These are phyloP conservation scores for Amylostereum areolatum DNA, from an alignment of 1,284 basidiomycete genomes.

Conservation along the genomic window DNA sequence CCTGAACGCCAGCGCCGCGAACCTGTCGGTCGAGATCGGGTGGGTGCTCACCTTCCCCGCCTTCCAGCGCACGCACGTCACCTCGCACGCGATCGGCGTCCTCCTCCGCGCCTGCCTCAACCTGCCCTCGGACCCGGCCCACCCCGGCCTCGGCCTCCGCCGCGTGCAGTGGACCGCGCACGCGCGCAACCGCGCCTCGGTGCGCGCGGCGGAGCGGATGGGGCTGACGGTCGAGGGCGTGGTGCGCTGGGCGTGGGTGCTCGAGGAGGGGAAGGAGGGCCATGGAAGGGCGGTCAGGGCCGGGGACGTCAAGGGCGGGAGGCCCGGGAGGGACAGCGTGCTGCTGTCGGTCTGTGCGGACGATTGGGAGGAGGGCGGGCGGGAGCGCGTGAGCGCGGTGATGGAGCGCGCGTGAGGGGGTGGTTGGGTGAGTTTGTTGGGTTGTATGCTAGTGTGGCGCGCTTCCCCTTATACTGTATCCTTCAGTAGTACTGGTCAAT, in stretches of 20 bases:
- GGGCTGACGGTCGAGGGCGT: constrained; percentile 28
- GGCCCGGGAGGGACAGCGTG: background rate
- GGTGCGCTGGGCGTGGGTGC: constrained; percentile 19
- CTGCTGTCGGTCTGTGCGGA: constrained; percentile 4
- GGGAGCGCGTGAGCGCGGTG: constrained; percentile 1
- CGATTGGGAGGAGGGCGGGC: constrained; percentile 4
- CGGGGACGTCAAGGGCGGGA: background rate
- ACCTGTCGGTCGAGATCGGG: constrained; percentile 36
- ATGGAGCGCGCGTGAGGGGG: too few species aligned
- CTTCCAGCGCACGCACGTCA: constrained; percentile 29
- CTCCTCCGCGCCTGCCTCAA: constrained; percentile 54
- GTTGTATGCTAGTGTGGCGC: too few species aligned
- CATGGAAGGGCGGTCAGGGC: background rate
- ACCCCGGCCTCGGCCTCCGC: constrained; percentile 24
- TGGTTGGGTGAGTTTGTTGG: too few species aligned
- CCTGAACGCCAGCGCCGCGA: constrained; percentile 21
- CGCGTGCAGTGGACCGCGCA: constrained; percentile 33
- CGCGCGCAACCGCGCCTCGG: constrained; percentile 22
- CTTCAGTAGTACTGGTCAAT: too few species aligned
- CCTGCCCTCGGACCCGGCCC: constrained; percentile 23
- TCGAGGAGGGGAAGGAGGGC: background rate
- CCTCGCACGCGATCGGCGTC: constrained; percentile 51
- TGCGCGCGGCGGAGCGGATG: constrained; percentile 24
- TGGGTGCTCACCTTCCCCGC: constrained; percentile 35
- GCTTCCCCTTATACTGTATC: too few species aligned